These are phyloP conservation scores for Lichtheimia ornata DNA, from an alignment of 371 early-diverging fungal genomes.

Conservation along the genomic window DNA sequence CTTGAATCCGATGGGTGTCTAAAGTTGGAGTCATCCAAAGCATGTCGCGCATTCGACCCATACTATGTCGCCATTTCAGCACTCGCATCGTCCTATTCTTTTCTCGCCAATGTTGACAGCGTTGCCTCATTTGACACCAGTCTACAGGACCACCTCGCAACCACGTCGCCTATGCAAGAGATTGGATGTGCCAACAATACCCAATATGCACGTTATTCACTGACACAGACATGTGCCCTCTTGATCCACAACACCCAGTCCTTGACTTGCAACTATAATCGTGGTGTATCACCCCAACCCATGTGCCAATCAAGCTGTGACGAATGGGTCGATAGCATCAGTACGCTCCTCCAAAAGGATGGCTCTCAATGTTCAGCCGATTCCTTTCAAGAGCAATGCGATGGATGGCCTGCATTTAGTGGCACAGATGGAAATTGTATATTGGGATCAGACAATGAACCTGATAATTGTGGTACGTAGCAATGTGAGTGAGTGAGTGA, in stretches of 20 bases:
- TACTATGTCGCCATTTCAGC: constrained; percentile 33
- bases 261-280: constrained; percentile 27
- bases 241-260: constrained; percentile 30
- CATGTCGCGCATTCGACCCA: constrained; percentile 33
- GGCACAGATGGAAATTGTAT: constrained; percentile 30
- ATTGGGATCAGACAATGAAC: constrained; percentile 42
- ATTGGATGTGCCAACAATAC: constrained; percentile 27
- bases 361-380: constrained; percentile 1
- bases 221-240: constrained; percentile 31
- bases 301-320: constrained; percentile 34
- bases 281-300: constrained; percentile 24
- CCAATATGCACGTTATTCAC: constrained; percentile 39
- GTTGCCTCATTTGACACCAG: constrained; percentile 36
- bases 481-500: no score
- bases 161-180: constrained; percentile 24
- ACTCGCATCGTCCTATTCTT: constrained; percentile 22
- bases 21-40: constrained; percentile 23
- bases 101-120: constrained; percentile 28
- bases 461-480: constrained; percentile 40
- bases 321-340: constrained; percentile 28
- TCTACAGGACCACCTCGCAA: constrained; percentile 18
- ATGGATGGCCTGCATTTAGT: constrained; percentile 31
- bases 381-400: constrained; percentile 20
- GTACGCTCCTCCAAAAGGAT: constrained; percentile 18
- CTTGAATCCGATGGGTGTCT: constrained; percentile 21